phyloP scores from a whole-genome alignment of 2,329 filamentous ascomycete genomes.

The Pezicula rhizophila region DNA sequence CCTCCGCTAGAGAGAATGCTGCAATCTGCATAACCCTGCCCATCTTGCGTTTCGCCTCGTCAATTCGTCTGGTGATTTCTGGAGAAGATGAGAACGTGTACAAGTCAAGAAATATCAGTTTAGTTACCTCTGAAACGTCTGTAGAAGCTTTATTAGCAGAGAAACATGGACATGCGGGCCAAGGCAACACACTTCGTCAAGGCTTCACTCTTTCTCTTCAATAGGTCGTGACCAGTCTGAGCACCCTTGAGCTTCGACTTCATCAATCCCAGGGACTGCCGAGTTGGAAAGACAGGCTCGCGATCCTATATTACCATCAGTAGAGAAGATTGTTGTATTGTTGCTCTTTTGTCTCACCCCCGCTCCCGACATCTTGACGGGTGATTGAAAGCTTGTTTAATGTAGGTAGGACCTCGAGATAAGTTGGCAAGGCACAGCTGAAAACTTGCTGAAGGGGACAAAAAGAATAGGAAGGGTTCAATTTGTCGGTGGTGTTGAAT shows the following conservation, averaged over 20 bases:
- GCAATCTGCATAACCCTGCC: conserved; percentile 98
- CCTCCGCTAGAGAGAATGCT: conserved; percentile 93
- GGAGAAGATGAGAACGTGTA: conserved; percentile 10
- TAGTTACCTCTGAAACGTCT: conserved; percentile 81
- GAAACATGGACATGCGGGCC: conserved; percentile 11
- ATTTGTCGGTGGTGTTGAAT: too few relatives aligned
- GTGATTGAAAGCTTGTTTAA: conserved; percentile 20
- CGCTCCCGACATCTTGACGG: conserved; percentile 45
- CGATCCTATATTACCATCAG: conserved; percentile 58
- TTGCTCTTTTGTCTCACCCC: conserved; percentile 30
- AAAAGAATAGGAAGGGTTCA: too few relatives aligned
- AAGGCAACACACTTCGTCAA: conserved; percentile 72
- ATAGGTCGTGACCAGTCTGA: conserved; percentile 83
- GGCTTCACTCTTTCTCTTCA: conserved; percentile 97
- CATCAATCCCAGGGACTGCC: conserved; percentile 94
- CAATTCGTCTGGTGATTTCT: conserved; percentile 96
- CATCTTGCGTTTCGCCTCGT: conserved; percentile 99
- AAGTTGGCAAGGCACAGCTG: not conserved
- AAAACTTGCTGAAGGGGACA: too few relatives aligned
- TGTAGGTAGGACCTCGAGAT: not conserved
- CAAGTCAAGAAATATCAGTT: not conserved
- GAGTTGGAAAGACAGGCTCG: conserved; percentile 95
- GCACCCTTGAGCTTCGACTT: conserved; percentile 96
- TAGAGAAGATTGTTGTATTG: conserved; percentile 3
- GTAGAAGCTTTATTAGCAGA: conserved; percentile 21